Evolutionary conservation across 345 rosid genomes (phyloP), one percentile per base, ranked within the genome.

Genomic region (Gossypium thurberi): DNA sequence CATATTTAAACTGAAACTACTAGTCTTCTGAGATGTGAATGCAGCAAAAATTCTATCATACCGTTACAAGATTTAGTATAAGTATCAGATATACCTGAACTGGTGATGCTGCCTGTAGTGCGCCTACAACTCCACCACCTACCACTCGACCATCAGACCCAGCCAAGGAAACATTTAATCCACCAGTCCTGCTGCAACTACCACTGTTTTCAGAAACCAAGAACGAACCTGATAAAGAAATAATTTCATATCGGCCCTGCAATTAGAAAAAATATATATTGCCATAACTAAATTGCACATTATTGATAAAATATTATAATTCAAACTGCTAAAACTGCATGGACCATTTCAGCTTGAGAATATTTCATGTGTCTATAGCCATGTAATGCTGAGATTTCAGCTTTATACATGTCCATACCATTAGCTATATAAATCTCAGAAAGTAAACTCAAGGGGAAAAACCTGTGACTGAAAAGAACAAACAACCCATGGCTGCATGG

Each of bases 211-310:
- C 96, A 26, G 87, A 80, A 80, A 79, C 79, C 66, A 80, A 72
- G 76, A 86, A 88, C 13, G 94, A 86, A 44, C 99, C 99, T 26
- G 98, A 80, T 25, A 95, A 81, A 63, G 94, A 85, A 63, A 95
- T 81, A 58, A 95, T 95, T 80, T 92, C 96, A 78, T 77, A 95
- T 21, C 79, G 87, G 55, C 99, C 99, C 99, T 95, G 85, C 60
- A 84, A 77, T 73, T 40, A 55, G 62, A 77, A 78, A 43, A 55
- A 58, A 58, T 0, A 52, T 75, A 42, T 14, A 8, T 64, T 46
- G 46, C 53, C 33, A n/a, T 25, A 46, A 71, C 71, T 20, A 59
- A 76, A 44, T 50, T 56, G 53, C 42, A 40, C 42, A 74, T n/a
- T 65, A 26, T 23, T 25, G 40, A 58, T 13, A 53, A 62, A 64